Evolutionary conservation across 352 stramenopile species (phyloP), one percentile per base, ranked within the genome.

Genomic region (Globisporangium megalacanthum): DNA sequence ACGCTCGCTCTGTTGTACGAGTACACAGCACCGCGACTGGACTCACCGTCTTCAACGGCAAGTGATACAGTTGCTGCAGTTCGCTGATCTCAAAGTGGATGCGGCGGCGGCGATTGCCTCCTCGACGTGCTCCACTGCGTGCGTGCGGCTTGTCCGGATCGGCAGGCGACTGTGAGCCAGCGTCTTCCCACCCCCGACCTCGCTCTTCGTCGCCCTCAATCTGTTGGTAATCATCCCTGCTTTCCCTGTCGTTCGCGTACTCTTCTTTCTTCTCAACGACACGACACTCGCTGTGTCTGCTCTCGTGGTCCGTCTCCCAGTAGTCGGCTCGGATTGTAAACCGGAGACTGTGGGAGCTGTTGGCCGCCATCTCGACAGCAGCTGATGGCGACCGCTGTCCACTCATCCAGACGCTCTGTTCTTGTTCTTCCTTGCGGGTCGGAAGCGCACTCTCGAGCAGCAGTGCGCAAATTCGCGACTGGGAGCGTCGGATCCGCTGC

Each of bases 41-140:
- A 57, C 73, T 69, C 54, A 88, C 79, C 68, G 62, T 73, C 70
- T 86, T 87, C 42, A 92, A 66, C 17, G 83, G 83, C 51, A 90
- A 62, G 62, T 89, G 79, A 53, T 86, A 92, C 31, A 84, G 72
- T 2, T 70, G 52, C 66, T 89, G 75, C 10, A 92, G 70, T 29
- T 85, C 60, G 11, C 69, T 44, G 36, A 91, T 65, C 13, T 67
- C 48, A 35, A 91, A 86, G 65, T 91, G 73, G 45, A 86, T 59
- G 3, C 79, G 73, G 0, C 55, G 67, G 45, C 75, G 72, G 0
- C 52, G 48, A 33, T 29, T 29, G 25, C 56, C n/a, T 36, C 29
- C 58, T 11, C n/a, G 14, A 13, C 39, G 48, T 42, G 13, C 29
- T n/a, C 25, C 39, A n/a, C 39, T 45, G 25, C 1, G 39, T 17